Evolutionary conservation across 441 rosid genomes (phyloP), one percentile per base, ranked within the genome.

Genomic region (Brassica hybrid): DNA sequence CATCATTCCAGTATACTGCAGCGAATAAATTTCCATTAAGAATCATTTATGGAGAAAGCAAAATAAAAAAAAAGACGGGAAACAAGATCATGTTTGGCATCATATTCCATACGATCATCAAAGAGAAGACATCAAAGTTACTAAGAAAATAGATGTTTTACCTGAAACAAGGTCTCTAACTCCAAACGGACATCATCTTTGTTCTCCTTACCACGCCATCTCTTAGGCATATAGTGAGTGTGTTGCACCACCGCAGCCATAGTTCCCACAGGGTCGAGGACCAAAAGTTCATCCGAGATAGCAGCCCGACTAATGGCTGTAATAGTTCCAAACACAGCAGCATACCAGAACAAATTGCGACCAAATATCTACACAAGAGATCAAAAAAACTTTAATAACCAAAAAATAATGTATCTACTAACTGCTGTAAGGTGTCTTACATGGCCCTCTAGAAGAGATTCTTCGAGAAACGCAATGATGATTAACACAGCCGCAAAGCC

Each of bases 1-100:
- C 97, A 96, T 91, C 97, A 90, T 94, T 79, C 94, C 97, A 79
- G 97, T 90, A 72, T 94, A 96, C 99, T 96, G 84, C 89, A 88
- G 63, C 43, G 65, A 21, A 74, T 30, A 72, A 43, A 19, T 14
- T 23, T 56, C 45, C 27, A 65, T 56, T 5, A 66, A 57, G 16
- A 32, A 69, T 56, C 30, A 74, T 17, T 65, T 45, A 21, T 10
- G 8, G 16, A 74, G 14, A 38, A 67, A 23, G 43, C 6, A 30
- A 30, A 38, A 2, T 14, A 12, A 32, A 61, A 27, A 36, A 27
- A 30, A 30, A 16, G 48, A 73, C 60, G 43, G 23, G 58, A 65
- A 7, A 69, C 27, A 56, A 61, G 17, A 38, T 27, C 12, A 48
- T 62, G 62, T 61, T 69, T n/a, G 38, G 5, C 59, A 48, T 23